phyloP scores from a whole-genome alignment of 2,329 filamentous ascomycete species.

The Didymella glomerata region DNA sequence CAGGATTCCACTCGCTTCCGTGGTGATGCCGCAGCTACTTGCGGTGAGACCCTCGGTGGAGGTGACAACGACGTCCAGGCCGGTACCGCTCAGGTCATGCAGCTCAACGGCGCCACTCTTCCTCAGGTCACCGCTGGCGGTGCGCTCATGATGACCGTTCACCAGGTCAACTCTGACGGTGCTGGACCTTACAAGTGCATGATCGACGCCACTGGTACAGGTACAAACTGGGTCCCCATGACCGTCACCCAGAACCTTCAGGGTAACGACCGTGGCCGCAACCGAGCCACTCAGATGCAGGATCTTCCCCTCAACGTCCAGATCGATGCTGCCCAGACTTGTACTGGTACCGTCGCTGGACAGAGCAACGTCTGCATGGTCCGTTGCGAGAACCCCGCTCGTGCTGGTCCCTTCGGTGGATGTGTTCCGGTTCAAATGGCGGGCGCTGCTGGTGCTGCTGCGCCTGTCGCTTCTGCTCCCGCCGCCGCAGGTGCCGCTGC shows the following conservation, averaged over 20 bases:
- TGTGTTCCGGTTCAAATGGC: conserved; percentile 65
- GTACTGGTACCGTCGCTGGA: conserved; percentile 68
- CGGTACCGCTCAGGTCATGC: conserved; percentile 66
- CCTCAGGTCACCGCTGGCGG: conserved; percentile 69
- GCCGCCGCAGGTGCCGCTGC: conserved; percentile 8
- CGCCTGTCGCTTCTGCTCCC: conserved; percentile 15
- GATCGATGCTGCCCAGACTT: conserved; percentile 64
- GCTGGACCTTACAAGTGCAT: conserved; percentile 72
- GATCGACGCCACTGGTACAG: conserved; percentile 69
- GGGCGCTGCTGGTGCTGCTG: conserved; percentile 22
- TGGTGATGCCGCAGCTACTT: conserved; percentile 60
- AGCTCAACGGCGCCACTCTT: conserved; percentile 63
- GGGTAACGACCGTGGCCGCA: conserved; percentile 60
- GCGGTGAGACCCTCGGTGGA: conserved; percentile 66
- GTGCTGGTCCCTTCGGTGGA: conserved; percentile 69
- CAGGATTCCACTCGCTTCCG: conserved; percentile 70
- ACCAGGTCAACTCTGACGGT: conserved; percentile 73
- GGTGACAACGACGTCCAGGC: conserved; percentile 66
- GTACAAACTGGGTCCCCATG: conserved; percentile 61
- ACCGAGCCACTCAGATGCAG: conserved; percentile 41
- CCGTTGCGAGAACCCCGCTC: conserved; percentile 67
- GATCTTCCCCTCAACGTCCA: conserved; percentile 63
- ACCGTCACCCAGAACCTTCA: conserved; percentile 64
- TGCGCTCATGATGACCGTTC: conserved; percentile 67
- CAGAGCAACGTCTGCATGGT: conserved; percentile 69